phyloP scores from a whole-genome alignment of 163 green algal species.

The Scenedesmus sp. region DNA sequence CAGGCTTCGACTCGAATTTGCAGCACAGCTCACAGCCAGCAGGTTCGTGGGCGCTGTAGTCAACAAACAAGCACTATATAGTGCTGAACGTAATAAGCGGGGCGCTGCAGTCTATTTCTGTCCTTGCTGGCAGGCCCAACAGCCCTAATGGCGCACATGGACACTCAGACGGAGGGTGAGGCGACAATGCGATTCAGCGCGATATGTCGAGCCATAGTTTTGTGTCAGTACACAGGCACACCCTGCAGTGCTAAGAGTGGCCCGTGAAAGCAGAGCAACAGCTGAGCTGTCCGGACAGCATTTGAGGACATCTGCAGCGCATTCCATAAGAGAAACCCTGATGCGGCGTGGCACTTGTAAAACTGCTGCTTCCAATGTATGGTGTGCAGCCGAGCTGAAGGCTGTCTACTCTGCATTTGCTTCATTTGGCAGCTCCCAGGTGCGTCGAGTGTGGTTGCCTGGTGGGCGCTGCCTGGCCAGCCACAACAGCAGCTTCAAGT shows the following conservation, averaged over 20 bases:
- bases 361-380: no score
- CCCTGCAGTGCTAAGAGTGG: not conserved
- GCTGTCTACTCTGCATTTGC: constrained; percentile 52
- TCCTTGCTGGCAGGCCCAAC: not conserved
- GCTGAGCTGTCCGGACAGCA: not conserved
- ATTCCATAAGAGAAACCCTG: not conserved
- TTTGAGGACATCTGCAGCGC: not conserved
- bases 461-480: not conserved
- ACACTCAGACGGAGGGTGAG: constrained; percentile 17
- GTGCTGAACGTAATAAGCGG: not conserved
- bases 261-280: not conserved
- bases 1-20: not conserved
- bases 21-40: not conserved
- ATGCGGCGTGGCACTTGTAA: no score
- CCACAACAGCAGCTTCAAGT: not conserved
- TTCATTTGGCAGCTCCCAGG: constrained; percentile 44
- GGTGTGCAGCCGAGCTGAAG: constrained; percentile 48
- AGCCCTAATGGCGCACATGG: constrained; percentile 59
- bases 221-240: not conserved
- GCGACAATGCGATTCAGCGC: not conserved
- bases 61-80: not conserved
- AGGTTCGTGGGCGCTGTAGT: no score
- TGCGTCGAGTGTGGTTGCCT: not conserved
- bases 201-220: not conserved
- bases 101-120: not conserved